Base-by-base conservation (phyloP, 345 rosid species). In the Syzygium aromaticum region DNA sequence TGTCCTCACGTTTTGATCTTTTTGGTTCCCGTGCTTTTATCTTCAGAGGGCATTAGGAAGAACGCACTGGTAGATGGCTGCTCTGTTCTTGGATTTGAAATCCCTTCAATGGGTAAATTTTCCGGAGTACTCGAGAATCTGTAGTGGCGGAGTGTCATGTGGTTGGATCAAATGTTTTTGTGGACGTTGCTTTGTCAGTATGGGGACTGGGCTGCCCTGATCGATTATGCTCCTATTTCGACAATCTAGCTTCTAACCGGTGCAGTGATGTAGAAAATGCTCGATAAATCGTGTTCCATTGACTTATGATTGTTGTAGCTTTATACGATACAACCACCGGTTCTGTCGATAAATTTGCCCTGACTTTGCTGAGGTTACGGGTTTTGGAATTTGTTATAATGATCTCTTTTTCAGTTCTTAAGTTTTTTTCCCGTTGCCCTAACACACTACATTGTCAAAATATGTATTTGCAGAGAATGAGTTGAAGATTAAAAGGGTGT, bases 401-500 rank as follows among this genome's bases (percentile, higher is more conserved):
- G 80, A 33, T 73, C 19, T 33, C 7, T 40, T 38, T 73, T 40
- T 73, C 49, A 73, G 17, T 28, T 38, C 49, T 51, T 21, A 21
- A 52, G 15, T 54, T 28, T 11, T 12, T 33, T 30, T 22, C 7
- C 7, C 51, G 23, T 27, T 40, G 23, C 51, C 52, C 46, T 23
- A 52, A n/a, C n/a, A n/a, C 12, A 4, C 51, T 54, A 57, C 67
- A 4, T 33, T 46, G 33, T 27, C 85, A 43, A 23, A 17, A 16
- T 56, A 59, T 73, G 38, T 12, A 84, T 83, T 57, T 86, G 63
- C 22, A 59, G 86, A 64, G 90, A 95, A 92, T 91, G 95, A 92
- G 30, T 87, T 89, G 90, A 94, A 92, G 88, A 90, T 90, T 40
- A 95, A 90, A 93, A 94, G 92, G 91, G 93, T 98, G 84, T 87